Conservation (phyloP, 148 eudicot genomes). For the Chenopodium berlandieri region DNA sequence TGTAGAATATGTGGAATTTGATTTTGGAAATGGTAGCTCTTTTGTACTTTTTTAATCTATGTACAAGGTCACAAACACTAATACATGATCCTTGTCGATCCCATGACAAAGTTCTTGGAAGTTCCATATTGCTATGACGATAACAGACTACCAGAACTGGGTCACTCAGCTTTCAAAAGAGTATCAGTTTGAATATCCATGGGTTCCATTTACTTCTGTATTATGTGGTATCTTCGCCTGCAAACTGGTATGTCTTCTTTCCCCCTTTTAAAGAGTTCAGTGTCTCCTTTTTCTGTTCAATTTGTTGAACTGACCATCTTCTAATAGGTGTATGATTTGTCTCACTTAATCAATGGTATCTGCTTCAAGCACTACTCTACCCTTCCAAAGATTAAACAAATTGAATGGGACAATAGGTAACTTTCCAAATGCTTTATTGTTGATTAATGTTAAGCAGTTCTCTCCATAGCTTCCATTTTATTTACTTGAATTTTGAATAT, state of each 20-base stretch:
- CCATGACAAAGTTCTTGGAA: conserved; percentile 7
- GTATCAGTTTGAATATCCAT: conserved; percentile 23
- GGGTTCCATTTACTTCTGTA: conserved; percentile 39
- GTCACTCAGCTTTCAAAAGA: conserved; percentile 28
- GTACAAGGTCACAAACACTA: not conserved
- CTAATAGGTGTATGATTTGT: conserved; percentile 38
- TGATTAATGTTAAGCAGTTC: not conserved
- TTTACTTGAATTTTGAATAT: conserved; percentile 14
- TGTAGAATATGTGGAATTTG: no score
- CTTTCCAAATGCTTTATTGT: conserved; percentile 6
- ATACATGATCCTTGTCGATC: conserved; percentile 9
- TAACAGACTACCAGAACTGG: conserved; percentile 26
- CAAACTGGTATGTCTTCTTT: conserved; percentile 36
- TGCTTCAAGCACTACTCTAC: conserved; percentile 42
- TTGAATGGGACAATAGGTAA: conserved; percentile 52
- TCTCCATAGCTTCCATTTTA: not conserved
- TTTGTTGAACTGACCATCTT: conserved; percentile 4
- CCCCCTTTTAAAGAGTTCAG: not conserved
- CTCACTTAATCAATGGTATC: conserved; percentile 28
- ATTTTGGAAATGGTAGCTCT: no score
- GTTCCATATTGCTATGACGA: conserved; percentile 22
- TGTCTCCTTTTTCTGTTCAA: not conserved
- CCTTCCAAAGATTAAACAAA: conserved; percentile 36
- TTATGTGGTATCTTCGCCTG: conserved; percentile 38
- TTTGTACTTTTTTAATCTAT: no score